These are phyloP conservation scores for Peronospora belbahrii DNA, from an alignment of 352 stramenopile species.

Conservation along the genomic window DNA sequence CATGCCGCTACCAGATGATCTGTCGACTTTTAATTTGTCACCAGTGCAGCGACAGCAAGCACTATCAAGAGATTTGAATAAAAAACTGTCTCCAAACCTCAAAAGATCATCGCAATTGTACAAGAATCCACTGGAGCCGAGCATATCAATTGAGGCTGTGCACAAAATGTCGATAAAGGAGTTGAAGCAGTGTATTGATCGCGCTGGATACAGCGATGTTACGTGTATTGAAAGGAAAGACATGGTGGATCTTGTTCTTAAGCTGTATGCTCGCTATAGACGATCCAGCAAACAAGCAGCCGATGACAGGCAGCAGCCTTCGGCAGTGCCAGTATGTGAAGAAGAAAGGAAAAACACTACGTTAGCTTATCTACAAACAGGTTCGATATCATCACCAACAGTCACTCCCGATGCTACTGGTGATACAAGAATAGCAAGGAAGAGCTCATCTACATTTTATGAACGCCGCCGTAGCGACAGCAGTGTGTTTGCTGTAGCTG, in stretches of 20 bases:
- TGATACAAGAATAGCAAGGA: conserved; percentile 1
- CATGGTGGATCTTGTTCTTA: conserved; percentile 75
- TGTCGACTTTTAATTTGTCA: conserved; percentile 40
- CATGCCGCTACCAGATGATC: conserved; percentile 50
- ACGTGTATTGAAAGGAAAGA: conserved; percentile 79
- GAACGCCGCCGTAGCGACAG: conserved; percentile 27
- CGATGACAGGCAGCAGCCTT: conserved; percentile 15
- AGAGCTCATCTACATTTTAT: conserved; percentile 7
- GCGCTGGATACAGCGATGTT: conserved; percentile 61
- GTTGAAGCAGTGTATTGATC: conserved; percentile 66
- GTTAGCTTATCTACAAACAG: not conserved
- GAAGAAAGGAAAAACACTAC: conserved; percentile 5
- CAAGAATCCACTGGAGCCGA: conserved; percentile 55
- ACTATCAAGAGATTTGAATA: conserved; percentile 2
- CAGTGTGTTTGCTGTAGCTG: conserved; percentile 6
- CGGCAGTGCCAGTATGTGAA: conserved; percentile 2
- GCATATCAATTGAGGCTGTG: conserved; percentile 51
- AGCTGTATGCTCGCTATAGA: conserved; percentile 63
- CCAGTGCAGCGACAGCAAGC: conserved; percentile 24
- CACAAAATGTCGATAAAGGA: conserved; percentile 71
- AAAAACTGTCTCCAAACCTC: conserved; percentile 14
- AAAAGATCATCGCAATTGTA: conserved; percentile 43
- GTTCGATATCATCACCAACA: conserved; percentile 3
- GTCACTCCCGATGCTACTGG: conserved; percentile 2
- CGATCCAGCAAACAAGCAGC: conserved; percentile 41